A percentile compares a stretch with the other conserved stretches of the same genome.
Conservation (phyloP, 2,329 filamentous ascomycete genomes). For the Penicillium paneum region DNA sequence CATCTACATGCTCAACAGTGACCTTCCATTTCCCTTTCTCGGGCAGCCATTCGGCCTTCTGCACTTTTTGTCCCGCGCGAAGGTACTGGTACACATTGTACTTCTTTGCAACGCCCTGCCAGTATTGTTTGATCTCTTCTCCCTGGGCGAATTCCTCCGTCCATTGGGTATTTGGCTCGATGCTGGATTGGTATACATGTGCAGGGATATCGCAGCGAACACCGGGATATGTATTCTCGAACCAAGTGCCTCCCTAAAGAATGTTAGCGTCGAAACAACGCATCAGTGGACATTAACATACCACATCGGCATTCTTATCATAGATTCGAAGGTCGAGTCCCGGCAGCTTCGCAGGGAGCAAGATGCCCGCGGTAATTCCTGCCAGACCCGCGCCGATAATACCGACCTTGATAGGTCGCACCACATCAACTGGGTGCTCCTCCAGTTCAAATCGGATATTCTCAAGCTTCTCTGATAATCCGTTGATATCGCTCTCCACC, state of each 20-base stretch:
- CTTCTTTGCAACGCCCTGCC: conserved; percentile 61
- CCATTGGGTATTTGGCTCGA: conserved; percentile 67
- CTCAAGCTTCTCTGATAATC: not conserved
- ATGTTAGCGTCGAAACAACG: not conserved
- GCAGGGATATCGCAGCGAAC: conserved; percentile 67
- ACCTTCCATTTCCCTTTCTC: conserved; percentile 55
- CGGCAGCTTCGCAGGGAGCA: conserved; percentile 67
- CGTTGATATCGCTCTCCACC: conserved; percentile 5
- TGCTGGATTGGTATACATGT: conserved; percentile 68
- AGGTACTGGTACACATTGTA: conserved; percentile 62
- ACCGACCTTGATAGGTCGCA: conserved; percentile 52
- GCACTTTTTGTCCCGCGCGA: conserved; percentile 55
- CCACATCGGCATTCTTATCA: conserved; percentile 66
- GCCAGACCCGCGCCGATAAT: conserved; percentile 64
- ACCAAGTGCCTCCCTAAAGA: conserved; percentile 47
- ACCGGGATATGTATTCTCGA: conserved; percentile 57
- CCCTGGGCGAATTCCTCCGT: conserved; percentile 65
- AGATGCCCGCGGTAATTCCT: conserved; percentile 61
- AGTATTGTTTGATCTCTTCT: conserved; percentile 64
- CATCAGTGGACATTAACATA: conserved; percentile 38
- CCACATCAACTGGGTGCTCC: conserved; percentile 50
- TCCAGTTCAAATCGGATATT: conserved; percentile 36
- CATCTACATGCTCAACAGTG: conserved; percentile 37
- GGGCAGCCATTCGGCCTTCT: conserved; percentile 56
- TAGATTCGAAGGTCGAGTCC: conserved; percentile 63